Evolutionary conservation across 352 stramenopile genomes (phyloP), one percentile per base, ranked within the genome.

Genomic region (Phytophthora macrochlamydospora): DNA sequence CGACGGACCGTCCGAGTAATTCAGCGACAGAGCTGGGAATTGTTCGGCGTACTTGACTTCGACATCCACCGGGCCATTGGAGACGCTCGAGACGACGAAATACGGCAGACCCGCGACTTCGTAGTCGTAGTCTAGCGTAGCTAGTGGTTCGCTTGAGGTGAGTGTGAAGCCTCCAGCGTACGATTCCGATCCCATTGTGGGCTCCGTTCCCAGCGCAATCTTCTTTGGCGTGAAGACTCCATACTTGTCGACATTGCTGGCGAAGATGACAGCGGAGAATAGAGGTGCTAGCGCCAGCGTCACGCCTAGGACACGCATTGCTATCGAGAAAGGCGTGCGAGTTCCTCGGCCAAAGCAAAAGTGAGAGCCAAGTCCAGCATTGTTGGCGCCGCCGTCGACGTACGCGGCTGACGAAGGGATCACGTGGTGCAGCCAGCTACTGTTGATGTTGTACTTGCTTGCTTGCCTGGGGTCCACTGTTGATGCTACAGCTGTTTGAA

Each of bases 41-140:
- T 70, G 68, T 51, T 76, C 68, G 11, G 68, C 51, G 63, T 76
- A 76, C 54, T 76, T 76, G 49, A 76, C 68, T 32, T 76, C 68
- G 49, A 76, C 38, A 12, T 76, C 62, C 29, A 76, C 68, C 7
- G 63, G 63, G 2, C 69, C 69, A 14, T 65, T 59, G 8, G 42
- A 64, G 46, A 76, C 51, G 13, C 42, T 50, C 9, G 58, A 67
- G n/a, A 70, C 64, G 11, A 63, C 48, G 38, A 77, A 77, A 49
- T 71, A 76, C 28, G 64, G 69, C 14, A 76, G 49, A 5, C 69
- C 69, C 4, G 69, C 69, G n/a, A 76, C 64, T 43, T 76, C 64
- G 29, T 71, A 76, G 56, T 63, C 52, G 52, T 73, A 73, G 65
- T 76, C 69, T 8, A 76, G 59, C 4, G 69, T 76, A 29, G 59